A percentile compares a stretch with the other conserved stretches of the same genome.
These are phyloP conservation scores for Penicillium sp. DNA, from an alignment of 2,329 filamentous ascomycete genomes.

Conservation along the genomic window DNA sequence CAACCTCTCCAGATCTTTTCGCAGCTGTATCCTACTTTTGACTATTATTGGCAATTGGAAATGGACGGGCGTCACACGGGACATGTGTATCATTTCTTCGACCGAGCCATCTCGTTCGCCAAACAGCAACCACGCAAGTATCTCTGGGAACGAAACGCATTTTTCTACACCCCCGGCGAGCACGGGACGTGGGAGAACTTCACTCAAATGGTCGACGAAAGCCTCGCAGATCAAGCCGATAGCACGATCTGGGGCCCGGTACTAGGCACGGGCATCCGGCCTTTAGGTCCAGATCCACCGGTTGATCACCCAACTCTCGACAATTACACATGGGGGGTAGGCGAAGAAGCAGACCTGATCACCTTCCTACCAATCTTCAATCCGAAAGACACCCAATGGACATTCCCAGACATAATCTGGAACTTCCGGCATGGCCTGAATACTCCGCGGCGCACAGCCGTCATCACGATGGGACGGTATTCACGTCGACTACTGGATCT, in stretches of 20 bases:
- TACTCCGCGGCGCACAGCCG: slow-evolving; percentile 17
- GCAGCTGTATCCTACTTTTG: slow-evolving; percentile 57
- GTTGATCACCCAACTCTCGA: slow-evolving; percentile 15
- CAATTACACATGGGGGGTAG: slow-evolving; percentile 21
- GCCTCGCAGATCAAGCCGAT: slow-evolving; percentile 12
- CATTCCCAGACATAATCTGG: slow-evolving; percentile 18
- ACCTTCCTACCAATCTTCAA: slow-evolving; percentile 21
- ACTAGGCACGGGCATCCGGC: slow-evolving; percentile 17
- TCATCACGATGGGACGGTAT: slow-evolving; percentile 23
- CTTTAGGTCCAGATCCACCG: slow-evolving; percentile 22
- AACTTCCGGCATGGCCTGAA: slow-evolving; percentile 16
- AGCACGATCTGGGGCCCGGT: slow-evolving; percentile 25
- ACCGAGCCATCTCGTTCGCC: slow-evolving; percentile 61
- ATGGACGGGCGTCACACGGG: slow-evolving; percentile 62
- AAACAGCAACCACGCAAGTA: slow-evolving; percentile 61
- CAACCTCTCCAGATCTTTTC: slow-evolving; percentile 58
- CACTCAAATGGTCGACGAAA: slow-evolving; percentile 52
- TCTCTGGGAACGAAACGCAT: slow-evolving; percentile 71
- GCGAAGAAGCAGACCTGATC: slow-evolving; percentile 22
- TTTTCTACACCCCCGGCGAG: slow-evolving; percentile 67
- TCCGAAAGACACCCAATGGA: slow-evolving; percentile 19
- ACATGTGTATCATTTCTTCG: slow-evolving; percentile 67
- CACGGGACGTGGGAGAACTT: slow-evolving; percentile 71
- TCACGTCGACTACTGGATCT: slow-evolving; percentile 17
- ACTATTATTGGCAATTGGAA: slow-evolving; percentile 66